Base-by-base conservation (phyloP, 1,284 basidiomycete species). In the Melampsora americana region DNA sequence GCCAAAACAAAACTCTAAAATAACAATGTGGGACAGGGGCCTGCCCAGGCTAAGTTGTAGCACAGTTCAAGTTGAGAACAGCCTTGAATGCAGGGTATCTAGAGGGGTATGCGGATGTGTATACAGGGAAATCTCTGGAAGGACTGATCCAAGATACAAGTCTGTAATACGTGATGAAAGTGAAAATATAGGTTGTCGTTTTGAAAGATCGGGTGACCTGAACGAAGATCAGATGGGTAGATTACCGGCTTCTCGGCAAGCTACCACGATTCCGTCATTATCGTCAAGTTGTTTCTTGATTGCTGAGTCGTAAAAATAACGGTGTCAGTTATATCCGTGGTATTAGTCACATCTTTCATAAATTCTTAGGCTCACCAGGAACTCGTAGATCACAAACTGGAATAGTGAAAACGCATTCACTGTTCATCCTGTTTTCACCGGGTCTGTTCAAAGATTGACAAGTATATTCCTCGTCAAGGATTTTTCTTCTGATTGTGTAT, bases 361-460 rank as follows among this genome's bases (percentile, higher is more conserved):
- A 35, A 35, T 28, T 30, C 48, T 70, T 28, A n/a, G 42, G 39
- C 68, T 39, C 50, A 75, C 73, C 73, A 11, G 73, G 66, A 48
- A 75, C 14, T 64, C 73, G 56, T 30, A 53, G 39, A 44, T 75
- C 73, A 28, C 73, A 75, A 28, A 75, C 73, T 9, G 73, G 65
- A 20, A 75, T 35, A 20, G 53, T 75, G 44, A 75, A 75, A 16
- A 65, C 42, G 59, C 73, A 75, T 67, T 75, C 73, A 44, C 66
- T 30, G 35, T 64, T 68, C 64, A 68, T 67, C 44, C 56, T 65
- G 59, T 74, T 67, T 14, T 62, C 35, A 14, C 48, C 50, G n/a
- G 61, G 39, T 53, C 70, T 73, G 56, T 28, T 28, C 20, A 23
- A 5, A 18, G 42, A 67, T 26, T 11, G 67, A n/a, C n/a, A 30